Conservation (phyloP, 257 asterid species). For the Mentha longifolia region DNA sequence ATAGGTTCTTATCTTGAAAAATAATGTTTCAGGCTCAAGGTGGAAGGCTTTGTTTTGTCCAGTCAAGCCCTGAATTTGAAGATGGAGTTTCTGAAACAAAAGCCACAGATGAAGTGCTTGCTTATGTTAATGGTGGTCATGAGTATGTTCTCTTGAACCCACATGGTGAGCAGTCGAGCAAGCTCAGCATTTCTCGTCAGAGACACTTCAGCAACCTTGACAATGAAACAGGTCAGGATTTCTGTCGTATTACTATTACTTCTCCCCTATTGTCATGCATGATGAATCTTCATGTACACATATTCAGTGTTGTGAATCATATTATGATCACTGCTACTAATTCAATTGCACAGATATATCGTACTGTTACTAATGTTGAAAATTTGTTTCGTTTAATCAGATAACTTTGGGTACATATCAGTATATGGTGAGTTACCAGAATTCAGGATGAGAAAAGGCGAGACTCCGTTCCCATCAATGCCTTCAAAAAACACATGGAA, state of each 20-base stretch:
- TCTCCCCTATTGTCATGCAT: not conserved
- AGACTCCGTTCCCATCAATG: conserved; percentile 39
- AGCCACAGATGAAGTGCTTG: conserved; percentile 52
- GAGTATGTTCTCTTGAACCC: conserved; percentile 82
- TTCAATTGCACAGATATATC: too few species aligned
- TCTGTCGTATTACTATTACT: not conserved
- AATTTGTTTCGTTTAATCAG: conserved; percentile 40
- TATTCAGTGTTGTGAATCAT: not conserved
- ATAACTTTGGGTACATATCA: conserved; percentile 65
- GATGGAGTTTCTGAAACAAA: conserved; percentile 44
- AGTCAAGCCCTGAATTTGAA: conserved; percentile 39
- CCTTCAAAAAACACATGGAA: conserved; percentile 64
- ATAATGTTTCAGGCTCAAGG: conserved; percentile 70
- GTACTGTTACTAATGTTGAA: not conserved
- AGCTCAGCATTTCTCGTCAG: conserved; percentile 41
- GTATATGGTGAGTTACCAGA: conserved; percentile 79
- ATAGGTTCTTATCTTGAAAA: not conserved
- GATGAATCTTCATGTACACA: not conserved
- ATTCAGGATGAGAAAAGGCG: conserved; percentile 45
- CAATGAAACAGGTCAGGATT: conserved; percentile 66
- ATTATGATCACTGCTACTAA: not conserved
- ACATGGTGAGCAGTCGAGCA: conserved; percentile 35
- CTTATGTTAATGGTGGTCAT: conserved; percentile 56
- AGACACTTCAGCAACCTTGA: conserved; percentile 40
- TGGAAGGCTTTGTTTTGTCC: conserved; percentile 67